Evolutionary conservation across 2,329 filamentous ascomycete genomes (phyloP).

Genomic region (Fusarium cicatricum): DNA sequence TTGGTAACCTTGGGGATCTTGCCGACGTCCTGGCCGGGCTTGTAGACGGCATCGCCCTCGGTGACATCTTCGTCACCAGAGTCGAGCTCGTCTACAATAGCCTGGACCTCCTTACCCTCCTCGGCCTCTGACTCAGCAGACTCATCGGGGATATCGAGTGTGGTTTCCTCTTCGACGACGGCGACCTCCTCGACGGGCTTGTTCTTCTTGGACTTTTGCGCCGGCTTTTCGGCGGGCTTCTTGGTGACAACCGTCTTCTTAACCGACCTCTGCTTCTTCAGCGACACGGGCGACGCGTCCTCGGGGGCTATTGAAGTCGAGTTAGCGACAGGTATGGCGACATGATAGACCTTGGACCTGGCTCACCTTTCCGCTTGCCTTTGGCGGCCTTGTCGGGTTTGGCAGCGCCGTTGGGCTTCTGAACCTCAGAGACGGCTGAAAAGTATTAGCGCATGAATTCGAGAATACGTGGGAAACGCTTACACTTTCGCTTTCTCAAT

Average conservation of each 20-base stretch:
- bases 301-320: slow-evolving; percentile 48
- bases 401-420: slow-evolving; percentile 43
- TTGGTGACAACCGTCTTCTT: slow-evolving; percentile 41
- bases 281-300: slow-evolving; percentile 53
- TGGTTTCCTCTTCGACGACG: slow-evolving; percentile 40
- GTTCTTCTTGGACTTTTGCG: slow-evolving; percentile 43
- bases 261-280: slow-evolving; percentile 57
- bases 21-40: slow-evolving; percentile 60
- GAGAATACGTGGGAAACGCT: not conserved
- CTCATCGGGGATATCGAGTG: slow-evolving; percentile 45
- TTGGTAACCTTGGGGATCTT: slow-evolving; percentile 59
- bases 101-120: slow-evolving; percentile 52
- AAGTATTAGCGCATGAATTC: slow-evolving; percentile 30
- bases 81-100: slow-evolving; percentile 55
- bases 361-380: slow-evolving; percentile 50
- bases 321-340: slow-evolving; percentile 35
- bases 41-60: slow-evolving; percentile 50
- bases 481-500: slow-evolving; percentile 52
- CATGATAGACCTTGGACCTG: slow-evolving; percentile 1
- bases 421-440: slow-evolving; percentile 41
- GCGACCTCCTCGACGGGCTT: slow-evolving; percentile 42
- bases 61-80: slow-evolving; percentile 55
- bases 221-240: slow-evolving; percentile 47
- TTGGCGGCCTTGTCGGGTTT: slow-evolving; percentile 49
- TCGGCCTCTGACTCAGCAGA: slow-evolving; percentile 50